phyloP scores from a whole-genome alignment of 129 eudicot species.

The Artemisia tridentata region DNA sequence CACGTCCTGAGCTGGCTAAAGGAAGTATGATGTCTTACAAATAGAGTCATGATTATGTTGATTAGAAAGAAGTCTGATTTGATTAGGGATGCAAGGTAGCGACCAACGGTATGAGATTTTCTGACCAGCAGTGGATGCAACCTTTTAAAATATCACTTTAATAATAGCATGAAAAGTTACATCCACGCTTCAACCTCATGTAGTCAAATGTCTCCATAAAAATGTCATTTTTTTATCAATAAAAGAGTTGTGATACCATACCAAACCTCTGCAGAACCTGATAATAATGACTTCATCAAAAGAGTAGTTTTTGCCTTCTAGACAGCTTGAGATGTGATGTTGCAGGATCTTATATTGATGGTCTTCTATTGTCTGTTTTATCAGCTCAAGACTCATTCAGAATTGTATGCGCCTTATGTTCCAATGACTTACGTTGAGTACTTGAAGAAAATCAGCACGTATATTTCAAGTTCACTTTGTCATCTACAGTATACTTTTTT shows the following conservation, averaged over 20 bases:
- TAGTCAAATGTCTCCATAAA: background rate
- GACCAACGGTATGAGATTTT: background rate
- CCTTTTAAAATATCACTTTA: background rate
- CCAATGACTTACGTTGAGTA: slow-evolving; percentile 74
- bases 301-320: background rate
- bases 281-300: background rate
- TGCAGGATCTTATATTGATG: slow-evolving; percentile 5
- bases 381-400: slow-evolving; percentile 64
- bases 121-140: background rate
- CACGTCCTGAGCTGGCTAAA: slow-evolving; percentile 5
- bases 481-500: background rate
- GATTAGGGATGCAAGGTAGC: background rate
- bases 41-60: background rate
- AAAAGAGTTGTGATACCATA: background rate
- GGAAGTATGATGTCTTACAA: background rate
- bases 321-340: background rate
- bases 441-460: slow-evolving; percentile 69
- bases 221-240: background rate
- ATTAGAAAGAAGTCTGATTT: slow-evolving; percentile 1
- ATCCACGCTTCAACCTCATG: background rate
- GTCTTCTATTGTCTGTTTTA: slow-evolving; percentile 11
- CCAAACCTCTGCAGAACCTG: background rate
- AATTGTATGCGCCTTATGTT: slow-evolving; percentile 72
- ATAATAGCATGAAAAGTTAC: background rate
- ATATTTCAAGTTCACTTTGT: slow-evolving; percentile 16